These are phyloP conservation scores for Angophora floribunda DNA, from an alignment of 345 rosid genomes.

Conservation along the genomic window DNA sequence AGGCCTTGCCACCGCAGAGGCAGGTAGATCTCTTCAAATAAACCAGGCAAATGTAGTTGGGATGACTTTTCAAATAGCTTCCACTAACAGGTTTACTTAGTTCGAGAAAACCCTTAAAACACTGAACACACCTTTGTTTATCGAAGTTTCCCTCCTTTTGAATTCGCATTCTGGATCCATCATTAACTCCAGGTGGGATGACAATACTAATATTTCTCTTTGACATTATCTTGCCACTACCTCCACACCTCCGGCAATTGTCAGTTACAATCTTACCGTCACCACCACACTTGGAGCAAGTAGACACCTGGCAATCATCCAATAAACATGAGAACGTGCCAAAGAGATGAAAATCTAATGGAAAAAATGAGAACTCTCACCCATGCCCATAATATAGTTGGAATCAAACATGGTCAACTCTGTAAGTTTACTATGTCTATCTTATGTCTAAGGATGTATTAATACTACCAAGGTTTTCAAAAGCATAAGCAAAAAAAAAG, in stretches of 20 bases:
- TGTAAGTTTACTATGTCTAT: neutral
- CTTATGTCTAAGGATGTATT: neutral
- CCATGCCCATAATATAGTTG: neutral
- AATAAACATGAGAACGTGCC: neutral
- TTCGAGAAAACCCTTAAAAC: neutral
- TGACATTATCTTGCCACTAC: slow-evolving; percentile 53
- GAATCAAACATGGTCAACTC: neutral
- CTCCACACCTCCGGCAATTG: slow-evolving; percentile 50
- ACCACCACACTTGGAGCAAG: slow-evolving; percentile 78
- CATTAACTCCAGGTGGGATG: slow-evolving; percentile 74
- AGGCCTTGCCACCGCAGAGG: neutral
- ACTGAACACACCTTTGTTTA: slow-evolving; percentile 40
- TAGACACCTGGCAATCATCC: slow-evolving; percentile 56
- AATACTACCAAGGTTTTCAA: neutral
- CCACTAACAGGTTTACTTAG: neutral
- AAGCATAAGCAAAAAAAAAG: neutral
- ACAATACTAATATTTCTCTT: slow-evolving; percentile 39
- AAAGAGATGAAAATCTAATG: neutral
- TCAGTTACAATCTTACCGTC: slow-evolving; percentile 75
- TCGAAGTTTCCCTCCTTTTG: slow-evolving; percentile 67
- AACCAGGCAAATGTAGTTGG: neutral
- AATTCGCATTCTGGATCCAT: slow-evolving; percentile 67
- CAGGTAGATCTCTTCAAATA: neutral
- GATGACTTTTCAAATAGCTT: neutral
- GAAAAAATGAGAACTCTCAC: neutral